phyloP scores from a whole-genome alignment of 2,329 filamentous ascomycete genomes.

The Aotearoamyces nothofagi region DNA sequence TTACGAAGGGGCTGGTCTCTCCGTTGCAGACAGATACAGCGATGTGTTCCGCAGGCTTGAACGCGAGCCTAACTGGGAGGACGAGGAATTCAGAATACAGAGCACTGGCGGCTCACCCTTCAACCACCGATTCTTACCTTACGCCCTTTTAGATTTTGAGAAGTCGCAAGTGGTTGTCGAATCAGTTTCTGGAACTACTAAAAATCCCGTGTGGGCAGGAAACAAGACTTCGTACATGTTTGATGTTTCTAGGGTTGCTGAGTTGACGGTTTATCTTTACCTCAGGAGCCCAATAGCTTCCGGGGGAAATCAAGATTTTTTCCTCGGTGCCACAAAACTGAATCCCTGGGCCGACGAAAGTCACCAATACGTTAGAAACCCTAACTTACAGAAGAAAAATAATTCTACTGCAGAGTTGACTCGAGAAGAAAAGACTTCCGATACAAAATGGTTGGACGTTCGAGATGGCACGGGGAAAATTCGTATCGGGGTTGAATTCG shows the following conservation, averaged over 20 bases:
- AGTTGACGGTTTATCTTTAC: slow-evolving; percentile 65
- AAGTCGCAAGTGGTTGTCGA: slow-evolving; percentile 96
- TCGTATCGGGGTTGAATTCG: slow-evolving; percentile 81
- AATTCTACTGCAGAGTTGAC: no score
- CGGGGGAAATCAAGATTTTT: no score
- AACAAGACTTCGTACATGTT: slow-evolving; percentile 98
- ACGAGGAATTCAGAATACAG: no score
- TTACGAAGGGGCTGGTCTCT: no score
- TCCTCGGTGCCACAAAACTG: no score
- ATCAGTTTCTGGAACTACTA: slow-evolving; percentile 81
- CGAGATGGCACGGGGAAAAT: slow-evolving; percentile 75
- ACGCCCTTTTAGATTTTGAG: slow-evolving; percentile 88
- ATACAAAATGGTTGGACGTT: slow-evolving; percentile 74
- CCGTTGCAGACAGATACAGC: no score
- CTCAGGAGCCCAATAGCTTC: slow-evolving; percentile 3
- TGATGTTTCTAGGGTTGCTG: slow-evolving; percentile 82
- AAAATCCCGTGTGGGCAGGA: slow-evolving; percentile 85
- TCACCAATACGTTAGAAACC: slow-evolving; percentile 88
- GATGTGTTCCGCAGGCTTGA: no score
- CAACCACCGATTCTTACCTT: no score
- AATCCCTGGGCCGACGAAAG: no score
- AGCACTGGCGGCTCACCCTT: no score
- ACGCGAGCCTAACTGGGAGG: no score
- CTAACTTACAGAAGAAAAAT: no score
- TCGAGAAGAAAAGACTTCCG: slow-evolving; percentile 50